These are phyloP conservation scores for Venturia carpophila DNA, from an alignment of 2,329 filamentous ascomycete genomes.

Conservation along the genomic window DNA sequence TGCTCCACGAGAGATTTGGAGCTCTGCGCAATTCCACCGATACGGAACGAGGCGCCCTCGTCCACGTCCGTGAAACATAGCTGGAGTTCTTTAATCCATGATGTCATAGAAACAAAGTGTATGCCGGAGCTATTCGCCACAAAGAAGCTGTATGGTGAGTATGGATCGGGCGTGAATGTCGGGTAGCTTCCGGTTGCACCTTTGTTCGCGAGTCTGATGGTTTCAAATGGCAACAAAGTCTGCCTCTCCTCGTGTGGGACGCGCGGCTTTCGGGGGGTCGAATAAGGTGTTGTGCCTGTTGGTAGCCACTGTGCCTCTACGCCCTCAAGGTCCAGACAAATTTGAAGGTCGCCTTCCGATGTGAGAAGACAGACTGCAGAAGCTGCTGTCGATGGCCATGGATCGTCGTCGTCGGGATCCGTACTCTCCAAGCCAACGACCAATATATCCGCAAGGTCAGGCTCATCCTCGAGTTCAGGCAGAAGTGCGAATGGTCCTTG, in stretches of 20 bases:
- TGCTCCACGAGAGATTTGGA: slow-evolving; percentile 13
- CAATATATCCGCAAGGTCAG: slow-evolving; percentile 51
- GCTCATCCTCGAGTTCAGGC: slow-evolving; percentile 21
- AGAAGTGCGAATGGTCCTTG: slow-evolving; percentile 54
- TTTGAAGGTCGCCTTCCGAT: slow-evolving; percentile 46
- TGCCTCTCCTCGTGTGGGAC: slow-evolving; percentile 22
- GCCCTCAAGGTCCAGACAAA: slow-evolving; percentile 54
- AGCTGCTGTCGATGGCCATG: slow-evolving; percentile 42
- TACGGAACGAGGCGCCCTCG: slow-evolving; percentile 47
- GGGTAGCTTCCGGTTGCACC: slow-evolving; percentile 32
- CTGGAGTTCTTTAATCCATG: slow-evolving; percentile 51
- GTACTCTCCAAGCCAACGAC: slow-evolving; percentile 46
- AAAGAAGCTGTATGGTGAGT: slow-evolving; percentile 51
- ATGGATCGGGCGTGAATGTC: slow-evolving; percentile 48
- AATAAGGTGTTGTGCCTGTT: slow-evolving; percentile 10
- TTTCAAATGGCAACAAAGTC: slow-evolving; percentile 35
- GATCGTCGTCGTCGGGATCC: slow-evolving; percentile 40
- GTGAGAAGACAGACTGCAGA: slow-evolving; percentile 53
- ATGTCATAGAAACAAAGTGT: slow-evolving; percentile 46
- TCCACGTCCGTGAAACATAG: slow-evolving; percentile 47
- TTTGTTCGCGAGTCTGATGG: slow-evolving; percentile 26
- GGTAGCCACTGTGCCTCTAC: slow-evolving; percentile 58
- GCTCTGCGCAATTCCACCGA: slow-evolving; percentile 44
- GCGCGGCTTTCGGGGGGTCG: slow-evolving; percentile 7
- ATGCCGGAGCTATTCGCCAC: slow-evolving; percentile 49